Evolutionary conservation across 805 yeast species (phyloP).

Genomic region (Kuraishia hungarica): DNA sequence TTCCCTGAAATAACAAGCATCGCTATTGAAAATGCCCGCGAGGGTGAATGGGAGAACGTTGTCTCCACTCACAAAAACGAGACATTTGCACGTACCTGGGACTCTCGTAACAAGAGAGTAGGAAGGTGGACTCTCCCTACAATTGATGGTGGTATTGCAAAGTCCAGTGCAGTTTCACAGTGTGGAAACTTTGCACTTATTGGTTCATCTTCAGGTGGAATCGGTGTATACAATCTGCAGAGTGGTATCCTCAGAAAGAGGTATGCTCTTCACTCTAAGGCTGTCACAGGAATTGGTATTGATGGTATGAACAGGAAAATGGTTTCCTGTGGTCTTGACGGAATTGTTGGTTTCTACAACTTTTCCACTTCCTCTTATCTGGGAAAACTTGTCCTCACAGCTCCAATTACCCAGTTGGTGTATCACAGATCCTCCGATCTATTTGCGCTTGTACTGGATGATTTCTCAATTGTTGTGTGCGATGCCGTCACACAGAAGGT

Average conservation of each 20-base stretch:
- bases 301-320: slow-evolving; percentile 87
- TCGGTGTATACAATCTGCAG: slow-evolving; percentile 83
- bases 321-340: slow-evolving; percentile 86
- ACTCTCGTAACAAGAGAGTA: slow-evolving; percentile 64
- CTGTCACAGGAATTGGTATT: slow-evolving; percentile 82
- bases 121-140: slow-evolving; percentile 69
- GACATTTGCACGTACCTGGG: slow-evolving; percentile 86
- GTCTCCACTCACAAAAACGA: slow-evolving; percentile 84
- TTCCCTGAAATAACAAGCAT: slow-evolving; percentile 69
- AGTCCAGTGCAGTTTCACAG: slow-evolving; percentile 69
- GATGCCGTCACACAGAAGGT: slow-evolving; percentile 76
- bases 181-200: slow-evolving; percentile 95
- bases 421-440: slow-evolving; percentile 80
- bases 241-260: slow-evolving; percentile 76
- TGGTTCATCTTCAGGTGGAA: slow-evolving; percentile 81
- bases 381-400: slow-evolving; percentile 58
- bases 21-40: slow-evolving; percentile 66
- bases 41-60: slow-evolving; percentile 90
- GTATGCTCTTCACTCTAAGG: slow-evolving; percentile 61
- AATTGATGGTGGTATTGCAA: slow-evolving; percentile 70
- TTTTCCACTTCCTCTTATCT: slow-evolving; percentile 63
- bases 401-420: slow-evolving; percentile 71
- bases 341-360: slow-evolving; percentile 79
- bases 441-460: slow-evolving; percentile 80
- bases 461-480: slow-evolving; percentile 71